Percentiles rank a stretch among this genome's conserved stretches.
These are phyloP conservation scores for Cytospora schulzeri DNA, from an alignment of 2,329 filamentous ascomycete species.

Conservation along the genomic window DNA sequence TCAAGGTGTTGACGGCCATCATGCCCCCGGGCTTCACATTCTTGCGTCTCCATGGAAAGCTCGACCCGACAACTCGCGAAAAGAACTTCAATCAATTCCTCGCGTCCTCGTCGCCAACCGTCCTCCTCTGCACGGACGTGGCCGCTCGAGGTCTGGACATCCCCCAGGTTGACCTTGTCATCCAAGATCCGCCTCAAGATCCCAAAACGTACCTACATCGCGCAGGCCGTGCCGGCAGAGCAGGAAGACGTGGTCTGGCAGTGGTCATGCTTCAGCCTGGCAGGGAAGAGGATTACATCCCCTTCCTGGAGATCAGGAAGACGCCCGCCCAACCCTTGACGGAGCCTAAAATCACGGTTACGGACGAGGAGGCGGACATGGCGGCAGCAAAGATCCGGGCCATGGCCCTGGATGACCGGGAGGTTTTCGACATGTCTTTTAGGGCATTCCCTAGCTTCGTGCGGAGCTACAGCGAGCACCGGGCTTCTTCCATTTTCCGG, in stretches of 20 bases:
- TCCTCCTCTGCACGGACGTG: conserved; percentile 91
- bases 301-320: conserved; percentile 83
- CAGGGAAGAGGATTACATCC: conserved; percentile 85
- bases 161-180: conserved; percentile 85
- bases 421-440: conserved; percentile 84
- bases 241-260: conserved; percentile 82
- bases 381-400: conserved; percentile 34
- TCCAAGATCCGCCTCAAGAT: conserved; percentile 83
- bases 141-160: conserved; percentile 90
- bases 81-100: conserved; percentile 86
- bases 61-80: conserved; percentile 81
- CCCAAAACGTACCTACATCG: conserved; percentile 96
- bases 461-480: conserved; percentile 86
- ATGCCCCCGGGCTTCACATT: conserved; percentile 70
- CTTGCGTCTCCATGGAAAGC: conserved; percentile 88
- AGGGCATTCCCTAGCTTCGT: conserved; percentile 93
- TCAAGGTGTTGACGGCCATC: conserved; percentile 73
- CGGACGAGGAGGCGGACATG: conserved; percentile 60
- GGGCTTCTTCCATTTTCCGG: conserved; percentile 88
- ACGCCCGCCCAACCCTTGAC: conserved; percentile 73
- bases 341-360: conserved; percentile 58
- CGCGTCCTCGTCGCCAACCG: conserved; percentile 70
- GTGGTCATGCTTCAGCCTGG: conserved; percentile 85
- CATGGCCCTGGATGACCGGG: conserved; percentile 57
- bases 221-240: conserved; percentile 85